Conservation (phyloP, 2,329 filamentous ascomycete species). For the Pleochaeta shiraiana region DNA sequence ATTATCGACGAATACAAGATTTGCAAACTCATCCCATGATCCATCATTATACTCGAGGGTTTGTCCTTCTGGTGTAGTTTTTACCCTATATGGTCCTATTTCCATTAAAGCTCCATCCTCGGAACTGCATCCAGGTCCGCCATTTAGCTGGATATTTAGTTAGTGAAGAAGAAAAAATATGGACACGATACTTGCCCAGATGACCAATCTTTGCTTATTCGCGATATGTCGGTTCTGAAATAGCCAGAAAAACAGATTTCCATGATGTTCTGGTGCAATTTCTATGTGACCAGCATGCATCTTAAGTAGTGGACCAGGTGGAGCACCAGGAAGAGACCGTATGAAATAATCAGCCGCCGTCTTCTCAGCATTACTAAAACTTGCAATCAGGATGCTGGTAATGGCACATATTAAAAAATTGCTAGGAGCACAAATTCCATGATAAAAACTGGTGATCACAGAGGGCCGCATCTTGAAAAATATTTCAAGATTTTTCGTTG, state of each 20-base stretch:
- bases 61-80: constrained; percentile 33
- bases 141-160: constrained; percentile 30
- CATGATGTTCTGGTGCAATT: constrained; percentile 62
- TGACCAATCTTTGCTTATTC: constrained; percentile 69
- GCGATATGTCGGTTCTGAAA: constrained; percentile 92
- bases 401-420: neutral
- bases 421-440: neutral
- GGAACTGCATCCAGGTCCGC: constrained; percentile 89
- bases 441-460: neutral
- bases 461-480: constrained; percentile 12
- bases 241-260: constrained; percentile 98
- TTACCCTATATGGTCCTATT: constrained; percentile 76
- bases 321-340: constrained; percentile 62
- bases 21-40: constrained; percentile 98
- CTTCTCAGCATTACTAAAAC: constrained; percentile 23
- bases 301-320: constrained; percentile 57
- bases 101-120: constrained; percentile 65
- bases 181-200: constrained; percentile 20
- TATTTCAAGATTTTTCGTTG: neutral
- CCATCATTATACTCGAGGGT: constrained; percentile 64
- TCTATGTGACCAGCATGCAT: constrained; percentile 99
- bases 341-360: constrained; percentile 79
- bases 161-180: neutral
- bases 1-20: constrained; percentile 90
- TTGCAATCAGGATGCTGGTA: too few relatives aligned